Conservation (phyloP, 2,329 filamentous ascomycete genomes). For the Mycosphaerella arachidis region DNA sequence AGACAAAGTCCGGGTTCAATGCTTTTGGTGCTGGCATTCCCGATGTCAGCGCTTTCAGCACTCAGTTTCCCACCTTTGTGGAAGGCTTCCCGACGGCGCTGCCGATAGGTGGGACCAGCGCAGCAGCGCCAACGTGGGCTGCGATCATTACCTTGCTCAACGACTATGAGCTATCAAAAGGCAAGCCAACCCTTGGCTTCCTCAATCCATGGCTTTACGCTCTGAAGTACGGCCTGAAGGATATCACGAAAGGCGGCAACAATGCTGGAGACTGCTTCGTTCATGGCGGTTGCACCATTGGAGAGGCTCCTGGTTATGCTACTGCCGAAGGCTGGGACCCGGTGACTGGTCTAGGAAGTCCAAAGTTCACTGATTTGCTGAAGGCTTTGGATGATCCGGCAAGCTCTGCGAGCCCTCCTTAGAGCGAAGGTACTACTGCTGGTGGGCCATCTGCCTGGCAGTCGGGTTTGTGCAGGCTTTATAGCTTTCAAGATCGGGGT, state of each 20-base stretch:
- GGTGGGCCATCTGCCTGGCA: too few species aligned
- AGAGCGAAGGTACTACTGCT: background rate
- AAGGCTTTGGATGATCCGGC: constrained; percentile 10
- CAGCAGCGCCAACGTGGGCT: constrained; percentile 55
- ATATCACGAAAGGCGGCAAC: constrained; percentile 39
- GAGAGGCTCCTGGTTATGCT: constrained; percentile 13
- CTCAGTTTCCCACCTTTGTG: constrained; percentile 33
- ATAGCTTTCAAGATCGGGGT: too few species aligned
- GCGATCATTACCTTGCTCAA: constrained; percentile 59
- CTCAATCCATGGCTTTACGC: constrained; percentile 58
- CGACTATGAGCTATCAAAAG: constrained; percentile 51
- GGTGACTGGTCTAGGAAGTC: constrained; percentile 20
- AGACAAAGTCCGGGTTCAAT: constrained; percentile 40
- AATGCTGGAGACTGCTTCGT: constrained; percentile 20
- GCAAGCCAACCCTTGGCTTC: constrained; percentile 43
- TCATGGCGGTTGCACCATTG: constrained; percentile 11
- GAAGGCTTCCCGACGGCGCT: constrained; percentile 33
- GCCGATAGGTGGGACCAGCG: constrained; percentile 41
- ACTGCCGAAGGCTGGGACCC: constrained; percentile 19
- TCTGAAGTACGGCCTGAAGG: constrained; percentile 46
- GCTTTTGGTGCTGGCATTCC: constrained; percentile 40
- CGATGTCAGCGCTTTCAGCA: constrained; percentile 46
- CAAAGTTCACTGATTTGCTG: constrained; percentile 11
- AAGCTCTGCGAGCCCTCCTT: constrained; percentile 3
- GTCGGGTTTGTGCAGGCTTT: too few species aligned